Percentiles rank a stretch among this genome's conserved stretches.
These are phyloP conservation scores for Pleurotus platypus DNA, from an alignment of 768 basidiomycete species.

Conservation along the genomic window DNA sequence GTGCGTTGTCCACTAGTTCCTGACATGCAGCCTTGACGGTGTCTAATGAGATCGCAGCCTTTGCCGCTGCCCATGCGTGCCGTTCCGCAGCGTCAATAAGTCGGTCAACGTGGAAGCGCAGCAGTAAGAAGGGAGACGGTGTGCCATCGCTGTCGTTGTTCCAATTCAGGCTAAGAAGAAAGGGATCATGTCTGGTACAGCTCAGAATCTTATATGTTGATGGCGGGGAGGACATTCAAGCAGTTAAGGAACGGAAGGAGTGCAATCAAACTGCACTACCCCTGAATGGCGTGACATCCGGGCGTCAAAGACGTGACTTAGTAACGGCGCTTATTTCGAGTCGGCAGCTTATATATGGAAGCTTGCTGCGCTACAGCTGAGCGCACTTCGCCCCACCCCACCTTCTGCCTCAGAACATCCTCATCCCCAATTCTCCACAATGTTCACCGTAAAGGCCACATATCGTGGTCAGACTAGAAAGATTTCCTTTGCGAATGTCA, in stretches of 20 bases:
- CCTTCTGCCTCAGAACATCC: conserved; percentile 14
- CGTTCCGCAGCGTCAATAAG: conserved; percentile 43
- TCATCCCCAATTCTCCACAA: conserved; percentile 30
- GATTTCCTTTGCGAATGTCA: conserved; percentile 49
- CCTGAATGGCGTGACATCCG: background rate
- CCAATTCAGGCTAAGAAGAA: conserved; percentile 44
- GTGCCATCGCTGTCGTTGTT: conserved; percentile 47
- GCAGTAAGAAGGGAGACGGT: conserved; percentile 59
- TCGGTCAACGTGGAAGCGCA: conserved; percentile 59
- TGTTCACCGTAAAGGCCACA: conserved; percentile 81
- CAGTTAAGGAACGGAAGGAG: no score
- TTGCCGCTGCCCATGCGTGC: conserved; percentile 48
- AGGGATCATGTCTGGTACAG: conserved; percentile 57
- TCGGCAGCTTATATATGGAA: conserved; percentile 5
- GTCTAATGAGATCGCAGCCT: conserved; percentile 30
- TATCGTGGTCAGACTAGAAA: conserved; percentile 69
- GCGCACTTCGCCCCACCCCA: background rate
- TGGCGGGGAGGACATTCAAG: no score
- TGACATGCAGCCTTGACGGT: conserved; percentile 43
- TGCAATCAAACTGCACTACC: no score
- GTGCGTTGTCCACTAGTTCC: conserved; percentile 29
- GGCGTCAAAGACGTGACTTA: background rate
- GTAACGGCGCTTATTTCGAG: background rate
- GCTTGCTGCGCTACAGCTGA: conserved; percentile 3
- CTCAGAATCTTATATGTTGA: conserved; percentile 27